Conservation (phyloP, 495 filamentous ascomycete genomes). For the Talaromyces nanjingensis region DNA sequence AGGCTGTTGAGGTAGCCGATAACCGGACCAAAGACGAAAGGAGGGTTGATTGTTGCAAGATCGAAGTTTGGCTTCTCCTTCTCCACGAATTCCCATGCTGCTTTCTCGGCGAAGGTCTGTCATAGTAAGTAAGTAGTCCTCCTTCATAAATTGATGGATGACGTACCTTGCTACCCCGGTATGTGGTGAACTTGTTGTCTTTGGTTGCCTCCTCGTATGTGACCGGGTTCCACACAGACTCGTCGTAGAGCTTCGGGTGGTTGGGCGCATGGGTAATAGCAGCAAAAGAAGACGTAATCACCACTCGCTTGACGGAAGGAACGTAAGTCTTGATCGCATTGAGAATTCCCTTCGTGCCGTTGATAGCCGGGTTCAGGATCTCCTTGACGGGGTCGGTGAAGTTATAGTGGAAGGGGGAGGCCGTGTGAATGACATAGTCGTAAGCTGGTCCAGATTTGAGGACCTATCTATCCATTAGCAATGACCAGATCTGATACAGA, state of each 20-base stretch:
- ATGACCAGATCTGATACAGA: not conserved
- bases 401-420: constrained; percentile 76
- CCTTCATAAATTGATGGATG: not conserved
- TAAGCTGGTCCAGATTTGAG: constrained; percentile 66
- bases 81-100: constrained; percentile 77
- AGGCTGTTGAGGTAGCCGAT: constrained; percentile 59
- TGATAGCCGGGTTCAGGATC: constrained; percentile 76
- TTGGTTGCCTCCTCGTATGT: constrained; percentile 58
- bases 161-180: constrained; percentile 58
- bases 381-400: constrained; percentile 68
- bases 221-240: constrained; percentile 78
- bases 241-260: constrained; percentile 53
- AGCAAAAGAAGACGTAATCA: constrained; percentile 83
- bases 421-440: constrained; percentile 83
- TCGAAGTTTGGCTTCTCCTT: constrained; percentile 73
- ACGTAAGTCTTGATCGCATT: constrained; percentile 67
- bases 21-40: constrained; percentile 68
- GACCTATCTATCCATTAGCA: constrained; percentile 26
- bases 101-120: constrained; percentile 54
- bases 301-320: constrained; percentile 71
- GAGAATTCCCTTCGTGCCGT: constrained; percentile 76
- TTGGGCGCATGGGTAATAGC: constrained; percentile 52
- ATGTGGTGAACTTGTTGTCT: constrained; percentile 48
- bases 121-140: constrained; percentile 7
- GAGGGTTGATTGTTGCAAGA: constrained; percentile 63